Base-by-base conservation (phyloP, 768 basidiomycete genomes). In the Amanita rubescens region DNA sequence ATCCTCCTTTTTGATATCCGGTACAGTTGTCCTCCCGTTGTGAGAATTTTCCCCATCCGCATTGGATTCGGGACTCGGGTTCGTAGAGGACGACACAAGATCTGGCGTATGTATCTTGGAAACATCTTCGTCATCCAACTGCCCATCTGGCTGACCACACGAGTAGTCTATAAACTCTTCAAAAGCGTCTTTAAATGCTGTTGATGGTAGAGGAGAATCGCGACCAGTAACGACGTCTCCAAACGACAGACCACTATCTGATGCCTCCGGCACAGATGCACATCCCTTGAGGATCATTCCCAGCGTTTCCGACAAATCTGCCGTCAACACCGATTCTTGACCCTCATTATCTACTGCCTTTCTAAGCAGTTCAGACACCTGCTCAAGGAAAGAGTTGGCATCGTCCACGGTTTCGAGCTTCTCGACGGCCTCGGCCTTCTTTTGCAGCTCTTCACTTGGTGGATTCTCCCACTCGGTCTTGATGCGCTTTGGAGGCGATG, bases 381-480 rank as follows among this genome's bases (percentile, higher is more conserved):
- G 74, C 60, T 81, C 80, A 38, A 89, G 65, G 72, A 86, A 83
- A 3, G 73, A 72, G 30, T 68, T 66, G 0, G 85, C 77, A 22
- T 90, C 85, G 46, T 87, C 85, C 37, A 82, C 81, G 0, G 80
- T 80, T 73, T 84, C 80, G 61, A 85, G 74, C 50, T 72, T 75
- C 46, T 74, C 73, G 3, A 73, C 63, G 17, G 60, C 67, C 49
- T 75, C 74, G 5, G 65, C 65, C 61, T 74, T 75, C 60, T 71
- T 71, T 58, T 65, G 61, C 51, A 80, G 61, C 22, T 70, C 74
- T 39, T 84, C 80, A 57, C 71, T 81, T 14, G 76, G 69, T 22
- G 78, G 72, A 8, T 78, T 77, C 44, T 86, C 84, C 81, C 82
- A 87, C 51, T 90, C 85, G 19, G 77, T 80, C 73, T 85, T 87